phyloP scores from a whole-genome alignment of 352 stramenopile genomes.

The Phytophthora quininea region DNA sequence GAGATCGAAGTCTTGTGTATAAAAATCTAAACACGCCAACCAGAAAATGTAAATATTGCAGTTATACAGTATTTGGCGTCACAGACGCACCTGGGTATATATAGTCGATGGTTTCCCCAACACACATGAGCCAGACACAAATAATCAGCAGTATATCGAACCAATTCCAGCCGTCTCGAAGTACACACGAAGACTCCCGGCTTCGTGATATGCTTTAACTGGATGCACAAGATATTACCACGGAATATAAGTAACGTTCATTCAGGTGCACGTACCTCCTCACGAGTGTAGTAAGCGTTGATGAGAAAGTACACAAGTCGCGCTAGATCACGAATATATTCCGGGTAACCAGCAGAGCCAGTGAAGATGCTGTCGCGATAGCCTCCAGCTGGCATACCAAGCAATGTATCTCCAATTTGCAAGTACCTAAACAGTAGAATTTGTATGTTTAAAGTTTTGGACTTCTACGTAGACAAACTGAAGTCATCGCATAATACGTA shows the following conservation, averaged over 20 bases:
- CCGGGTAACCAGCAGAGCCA: slow-evolving; percentile 33
- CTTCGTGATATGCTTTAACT: slow-evolving; percentile 47
- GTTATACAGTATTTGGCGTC: no score
- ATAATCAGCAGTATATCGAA: slow-evolving; percentile 78
- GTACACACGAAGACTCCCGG: slow-evolving; percentile 61
- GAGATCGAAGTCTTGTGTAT: slow-evolving; percentile 53
- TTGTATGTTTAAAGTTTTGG: no score
- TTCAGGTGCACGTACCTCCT: slow-evolving; percentile 50
- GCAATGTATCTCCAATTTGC: slow-evolving; percentile 67
- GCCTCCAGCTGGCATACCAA: slow-evolving; percentile 76
- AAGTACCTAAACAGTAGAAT: slow-evolving; percentile 50
- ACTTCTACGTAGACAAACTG: no score
- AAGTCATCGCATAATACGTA: slow-evolving; percentile 28
- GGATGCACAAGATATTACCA: slow-evolving; percentile 17
- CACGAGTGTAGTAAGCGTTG: slow-evolving; percentile 69
- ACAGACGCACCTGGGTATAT: slow-evolving; percentile 22
- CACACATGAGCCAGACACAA: slow-evolving; percentile 71
- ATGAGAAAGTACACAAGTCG: slow-evolving; percentile 66
- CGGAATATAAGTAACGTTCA: background rate
- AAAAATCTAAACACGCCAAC: slow-evolving; percentile 2
- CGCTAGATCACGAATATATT: slow-evolving; percentile 66
- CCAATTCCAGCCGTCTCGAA: slow-evolving; percentile 80
- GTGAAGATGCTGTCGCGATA: slow-evolving; percentile 71
- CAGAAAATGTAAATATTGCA: no score
- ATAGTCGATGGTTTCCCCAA: slow-evolving; percentile 56